A percentile compares a stretch with the other conserved stretches of the same genome.
Evolutionary conservation across 257 asterid genomes (phyloP).

Genomic region (Jacaranda mimosifolia): DNA sequence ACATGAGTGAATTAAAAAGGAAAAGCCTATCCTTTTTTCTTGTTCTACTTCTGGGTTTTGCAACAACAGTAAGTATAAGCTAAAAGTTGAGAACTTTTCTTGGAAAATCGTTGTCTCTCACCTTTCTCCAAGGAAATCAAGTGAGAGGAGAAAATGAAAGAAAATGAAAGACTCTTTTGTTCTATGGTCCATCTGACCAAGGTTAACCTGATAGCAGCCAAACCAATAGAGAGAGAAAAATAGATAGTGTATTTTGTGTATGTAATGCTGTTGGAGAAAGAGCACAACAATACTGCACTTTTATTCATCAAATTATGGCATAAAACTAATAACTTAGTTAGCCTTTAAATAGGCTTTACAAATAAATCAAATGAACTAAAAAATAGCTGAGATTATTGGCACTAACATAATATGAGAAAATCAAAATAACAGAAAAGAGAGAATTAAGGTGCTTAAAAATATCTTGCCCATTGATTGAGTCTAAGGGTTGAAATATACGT

Average conservation of each 20-base stretch:
- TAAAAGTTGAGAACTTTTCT: conserved; percentile 30
- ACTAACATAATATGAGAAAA: too few relatives aligned
- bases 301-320: too few relatives aligned
- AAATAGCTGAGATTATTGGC: too few relatives aligned
- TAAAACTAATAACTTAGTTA: too few relatives aligned
- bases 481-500: too few relatives aligned
- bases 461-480: too few relatives aligned
- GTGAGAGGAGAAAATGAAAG: conserved; percentile 33
- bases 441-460: too few relatives aligned
- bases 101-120: conserved; percentile 39
- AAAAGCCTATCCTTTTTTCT: conserved; percentile 19
- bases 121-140: background rate
- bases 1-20: background rate
- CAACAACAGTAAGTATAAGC: conserved; percentile 31
- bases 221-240: conserved; percentile 40
- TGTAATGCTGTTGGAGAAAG: too few relatives aligned
- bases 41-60: conserved; percentile 39
- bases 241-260: background rate
- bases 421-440: too few relatives aligned
- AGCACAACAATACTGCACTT: too few relatives aligned
- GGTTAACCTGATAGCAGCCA: conserved; percentile 83
- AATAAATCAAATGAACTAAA: too few relatives aligned
- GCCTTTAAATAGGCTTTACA: too few relatives aligned
- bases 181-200: conserved; percentile 69
- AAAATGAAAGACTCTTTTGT: conserved; percentile 33